Base-by-base conservation (phyloP, 306 rosid genomes). In the Canavalia gladiata region DNA sequence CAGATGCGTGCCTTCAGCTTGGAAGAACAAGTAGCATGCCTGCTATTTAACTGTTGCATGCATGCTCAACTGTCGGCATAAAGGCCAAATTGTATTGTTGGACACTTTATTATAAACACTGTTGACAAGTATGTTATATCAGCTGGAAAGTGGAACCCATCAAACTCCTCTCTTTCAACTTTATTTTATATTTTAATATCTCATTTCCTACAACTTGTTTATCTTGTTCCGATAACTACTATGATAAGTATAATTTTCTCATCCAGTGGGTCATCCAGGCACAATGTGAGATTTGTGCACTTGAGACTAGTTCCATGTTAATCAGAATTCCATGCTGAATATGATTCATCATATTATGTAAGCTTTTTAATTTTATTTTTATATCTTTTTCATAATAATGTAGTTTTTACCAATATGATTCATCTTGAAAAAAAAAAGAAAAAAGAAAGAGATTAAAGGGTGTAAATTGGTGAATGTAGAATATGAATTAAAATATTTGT, bases 61-160 rank as follows among this genome's bases (percentile, higher is more conserved):
- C 75, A 73, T 77, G 70, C 83, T 72, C 80, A 4, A 8, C 84
- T 80, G 87, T 84, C 87, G 87, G 87, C 87, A 84, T 35, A 62
- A 80, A 69, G 30, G 30, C 87, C 78, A 84, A 84, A 75, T 37
- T 57, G 37, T 25, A 0, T 3, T 57, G 77, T 78, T 72, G 87
- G 66, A 0, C 71, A 79, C 64, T 78, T 8, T 39, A 4, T 18
- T 18, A 3, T 6, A 8, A 10, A 46, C 13, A 41, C 13, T 11
- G 0, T 29, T 63, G 54, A 54, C 75, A 42, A 37, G 42, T 28
- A 28, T 52, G 30, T 52, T 0, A 13, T 54, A 47, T 8, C 41
- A 79, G 69, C 65, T 80, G 78, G 29, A 71, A 71, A 71, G 47
- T 39, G 52, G 73, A 10, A 1, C 8, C 69, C 78, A 57, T 29